Conservation (phyloP, 306 rosid species). For the Herpetospermum pedunculosum region DNA sequence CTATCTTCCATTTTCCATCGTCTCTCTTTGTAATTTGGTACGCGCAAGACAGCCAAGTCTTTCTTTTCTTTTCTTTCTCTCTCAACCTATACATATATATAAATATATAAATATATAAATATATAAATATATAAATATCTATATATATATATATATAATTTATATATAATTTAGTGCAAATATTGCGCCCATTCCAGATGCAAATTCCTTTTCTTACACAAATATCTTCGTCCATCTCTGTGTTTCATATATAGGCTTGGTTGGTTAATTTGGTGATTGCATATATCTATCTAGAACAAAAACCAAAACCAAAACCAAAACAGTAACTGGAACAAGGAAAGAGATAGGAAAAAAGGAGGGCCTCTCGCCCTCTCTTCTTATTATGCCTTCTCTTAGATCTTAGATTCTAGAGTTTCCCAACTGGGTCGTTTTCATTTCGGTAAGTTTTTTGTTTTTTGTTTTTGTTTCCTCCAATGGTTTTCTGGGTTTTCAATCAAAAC, state of each 20-base stretch:
- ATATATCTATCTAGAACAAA: conserved; percentile 28
- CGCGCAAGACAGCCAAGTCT: conserved; percentile 9
- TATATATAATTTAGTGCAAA: background rate
- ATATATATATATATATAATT: conserved; percentile 7
- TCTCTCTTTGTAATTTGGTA: background rate
- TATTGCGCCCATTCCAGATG: conserved; percentile 20
- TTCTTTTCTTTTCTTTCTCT: conserved; percentile 1
- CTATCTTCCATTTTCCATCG: background rate
- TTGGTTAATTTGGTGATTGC: conserved; percentile 17
- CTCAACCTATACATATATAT: conserved; percentile 1
- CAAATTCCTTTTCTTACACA: conserved; percentile 32
- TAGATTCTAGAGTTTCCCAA: conserved; percentile 49
- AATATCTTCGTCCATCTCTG: conserved; percentile 15
- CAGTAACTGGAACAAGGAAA: conserved; percentile 26
- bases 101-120: no score
- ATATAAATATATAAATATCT: background rate
- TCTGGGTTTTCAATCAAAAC: conserved; percentile 9
- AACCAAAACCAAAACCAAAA: conserved; percentile 25
- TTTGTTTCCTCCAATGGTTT: background rate
- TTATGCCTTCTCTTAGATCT: conserved; percentile 78
- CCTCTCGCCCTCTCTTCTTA: conserved; percentile 76
- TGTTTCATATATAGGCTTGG: conserved; percentile 33
- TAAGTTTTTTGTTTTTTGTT: conserved; percentile 3
- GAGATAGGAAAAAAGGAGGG: conserved; percentile 36
- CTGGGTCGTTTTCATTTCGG: conserved; percentile 66